Percentiles rank a stretch among this genome's conserved stretches.
Evolutionary conservation across 164 flowering plant species (phyloP).

Genomic region (Nymphaea thermarum): DNA sequence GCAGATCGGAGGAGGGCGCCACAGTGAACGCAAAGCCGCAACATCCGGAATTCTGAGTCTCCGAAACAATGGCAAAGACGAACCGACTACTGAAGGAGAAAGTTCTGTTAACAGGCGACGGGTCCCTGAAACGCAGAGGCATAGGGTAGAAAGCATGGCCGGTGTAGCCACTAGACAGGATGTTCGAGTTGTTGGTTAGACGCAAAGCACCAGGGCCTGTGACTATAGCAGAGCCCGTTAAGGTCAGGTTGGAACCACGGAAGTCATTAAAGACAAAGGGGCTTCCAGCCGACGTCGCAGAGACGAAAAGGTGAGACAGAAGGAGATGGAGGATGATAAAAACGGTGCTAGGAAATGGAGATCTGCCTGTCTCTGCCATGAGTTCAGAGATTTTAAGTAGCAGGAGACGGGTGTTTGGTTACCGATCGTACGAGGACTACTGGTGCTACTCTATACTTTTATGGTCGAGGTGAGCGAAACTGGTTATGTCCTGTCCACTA

Average conservation of each 20-base stretch:
- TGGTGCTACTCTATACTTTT: no score
- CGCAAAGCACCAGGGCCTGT: conserved; percentile 29
- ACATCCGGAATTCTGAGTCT: conserved; percentile 36
- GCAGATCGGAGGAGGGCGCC: conserved; percentile 23
- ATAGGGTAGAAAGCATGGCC: conserved; percentile 57
- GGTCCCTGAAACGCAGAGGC: conserved; percentile 38
- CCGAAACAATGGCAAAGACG: conserved; percentile 45
- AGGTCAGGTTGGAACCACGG: not conserved
- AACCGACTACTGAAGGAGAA: conserved; percentile 59
- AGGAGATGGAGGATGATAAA: not conserved
- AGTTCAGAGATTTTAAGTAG: no score
- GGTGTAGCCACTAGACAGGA: not conserved
- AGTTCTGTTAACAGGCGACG: conserved; percentile 12
- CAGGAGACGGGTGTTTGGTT: no score
- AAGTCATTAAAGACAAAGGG: not conserved
- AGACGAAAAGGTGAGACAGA: not conserved
- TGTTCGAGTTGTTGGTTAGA: conserved; percentile 32
- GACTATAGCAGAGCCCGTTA: conserved; percentile 22
- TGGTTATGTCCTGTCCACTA: no score
- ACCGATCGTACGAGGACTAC: no score
- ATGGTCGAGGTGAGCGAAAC: no score
- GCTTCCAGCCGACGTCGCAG: not conserved
- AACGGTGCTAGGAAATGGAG: not conserved
- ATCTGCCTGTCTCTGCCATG: not conserved
- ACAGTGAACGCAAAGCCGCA: conserved; percentile 61